A percentile compares a stretch with the other conserved stretches of the same genome.
phyloP scores from a whole-genome alignment of 2,329 filamentous ascomycete genomes.

The Aureobasidium sp. region DNA sequence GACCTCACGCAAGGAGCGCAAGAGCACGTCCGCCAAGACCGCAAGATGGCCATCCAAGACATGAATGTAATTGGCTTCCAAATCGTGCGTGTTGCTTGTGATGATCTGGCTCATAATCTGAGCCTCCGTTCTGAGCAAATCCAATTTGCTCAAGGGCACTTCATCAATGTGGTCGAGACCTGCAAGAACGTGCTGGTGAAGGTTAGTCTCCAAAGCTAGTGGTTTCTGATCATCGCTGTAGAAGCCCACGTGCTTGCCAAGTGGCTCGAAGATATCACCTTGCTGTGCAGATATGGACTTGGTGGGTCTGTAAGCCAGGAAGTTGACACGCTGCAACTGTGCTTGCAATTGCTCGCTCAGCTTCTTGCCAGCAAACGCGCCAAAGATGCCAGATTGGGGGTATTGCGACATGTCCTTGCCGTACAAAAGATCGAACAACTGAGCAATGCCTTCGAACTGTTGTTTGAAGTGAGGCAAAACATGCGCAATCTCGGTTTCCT shows the following conservation, averaged over 20 bases:
- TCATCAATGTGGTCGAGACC: slow-evolving; percentile 7
- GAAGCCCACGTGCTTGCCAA: slow-evolving; percentile 12
- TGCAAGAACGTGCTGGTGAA: slow-evolving; percentile 3
- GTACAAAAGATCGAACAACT: slow-evolving; percentile 33
- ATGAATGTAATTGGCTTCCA: slow-evolving; percentile 22
- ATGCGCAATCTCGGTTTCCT: slow-evolving; percentile 20
- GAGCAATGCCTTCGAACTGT: slow-evolving; percentile 41
- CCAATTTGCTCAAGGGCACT: slow-evolving; percentile 22
- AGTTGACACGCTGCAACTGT: background rate
- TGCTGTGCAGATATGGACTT: background rate
- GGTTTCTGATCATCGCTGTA: slow-evolving; percentile 5
- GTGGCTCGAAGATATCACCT: background rate
- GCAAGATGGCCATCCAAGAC: slow-evolving; percentile 22
- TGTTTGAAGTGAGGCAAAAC: slow-evolving; percentile 36
- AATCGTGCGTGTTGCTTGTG: slow-evolving; percentile 27
- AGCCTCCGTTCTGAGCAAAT: slow-evolving; percentile 36
- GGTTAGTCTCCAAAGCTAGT: background rate
- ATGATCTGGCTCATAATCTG: slow-evolving; percentile 32
- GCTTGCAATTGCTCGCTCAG: background rate
- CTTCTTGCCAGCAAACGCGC: background rate
- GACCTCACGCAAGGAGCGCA: slow-evolving; percentile 22
- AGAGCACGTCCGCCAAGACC: slow-evolving; percentile 27
- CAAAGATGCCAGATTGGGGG: background rate
- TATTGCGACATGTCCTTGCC: background rate
- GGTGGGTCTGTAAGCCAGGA: slow-evolving; percentile 10